Evolutionary conservation across 2,329 filamentous ascomycete species (phyloP).

Genomic region (Huntiella abstrusa): DNA sequence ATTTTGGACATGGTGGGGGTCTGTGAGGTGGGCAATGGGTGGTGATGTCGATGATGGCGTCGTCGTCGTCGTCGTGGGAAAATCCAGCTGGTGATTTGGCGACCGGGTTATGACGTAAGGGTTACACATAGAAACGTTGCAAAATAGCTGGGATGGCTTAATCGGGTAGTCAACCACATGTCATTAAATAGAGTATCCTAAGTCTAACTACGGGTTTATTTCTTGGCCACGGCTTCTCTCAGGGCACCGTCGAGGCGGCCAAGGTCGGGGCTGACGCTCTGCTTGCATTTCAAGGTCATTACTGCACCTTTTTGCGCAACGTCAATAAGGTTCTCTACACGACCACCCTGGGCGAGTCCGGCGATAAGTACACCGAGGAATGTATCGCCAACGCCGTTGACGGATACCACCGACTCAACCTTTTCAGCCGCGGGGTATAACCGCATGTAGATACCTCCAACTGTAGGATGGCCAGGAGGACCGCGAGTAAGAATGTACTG

Average conservation of each 20-base stretch:
- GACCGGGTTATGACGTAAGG: too few species aligned
- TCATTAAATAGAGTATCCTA: too few species aligned
- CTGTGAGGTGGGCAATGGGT: too few species aligned
- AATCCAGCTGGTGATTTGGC: neutral
- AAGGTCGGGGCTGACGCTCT: conserved; percentile 49
- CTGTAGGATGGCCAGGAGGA: conserved; percentile 28
- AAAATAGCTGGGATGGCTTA: too few species aligned
- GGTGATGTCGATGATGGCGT: neutral
- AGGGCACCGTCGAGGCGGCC: conserved; percentile 26
- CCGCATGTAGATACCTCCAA: conserved; percentile 69
- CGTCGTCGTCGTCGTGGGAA: neutral
- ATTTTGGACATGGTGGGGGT: conserved; percentile 22
- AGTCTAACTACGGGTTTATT: neutral
- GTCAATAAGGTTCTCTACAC: conserved; percentile 44
- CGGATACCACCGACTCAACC: conserved; percentile 49
- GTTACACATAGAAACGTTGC: too few species aligned
- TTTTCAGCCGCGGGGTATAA: conserved; percentile 47
- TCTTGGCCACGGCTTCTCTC: conserved; percentile 13
- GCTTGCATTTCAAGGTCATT: conserved; percentile 53
- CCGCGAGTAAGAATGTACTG: conserved; percentile 54
- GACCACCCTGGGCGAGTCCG: conserved; percentile 44
- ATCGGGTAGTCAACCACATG: too few species aligned
- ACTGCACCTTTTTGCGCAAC: conserved; percentile 69
- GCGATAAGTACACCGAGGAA: conserved; percentile 75
- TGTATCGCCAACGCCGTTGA: conserved; percentile 90